Evolutionary conservation across 371 early-diverging fungal species (phyloP).

Genomic region (Entomophthora muscae): DNA sequence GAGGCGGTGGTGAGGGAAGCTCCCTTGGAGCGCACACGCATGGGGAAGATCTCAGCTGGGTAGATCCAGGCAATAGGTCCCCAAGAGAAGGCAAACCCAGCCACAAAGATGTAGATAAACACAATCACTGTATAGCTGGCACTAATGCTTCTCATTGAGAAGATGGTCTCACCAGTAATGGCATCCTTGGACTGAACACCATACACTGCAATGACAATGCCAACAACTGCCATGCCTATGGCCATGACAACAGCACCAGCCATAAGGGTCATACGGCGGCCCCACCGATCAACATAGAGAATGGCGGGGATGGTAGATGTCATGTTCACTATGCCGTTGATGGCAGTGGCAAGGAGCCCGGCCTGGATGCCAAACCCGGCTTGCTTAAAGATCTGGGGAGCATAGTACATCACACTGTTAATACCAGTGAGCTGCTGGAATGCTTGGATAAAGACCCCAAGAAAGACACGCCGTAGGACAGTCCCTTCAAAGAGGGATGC

Average conservation of each 20-base stretch:
- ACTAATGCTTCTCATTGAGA: conserved; percentile 18
- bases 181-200: conserved; percentile 14
- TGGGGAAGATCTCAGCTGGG: too few species aligned
- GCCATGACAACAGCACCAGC: conserved; percentile 33
- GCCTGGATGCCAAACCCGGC: conserved; percentile 32
- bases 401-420: too few species aligned
- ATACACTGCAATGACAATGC: conserved; percentile 23
- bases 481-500: conserved; percentile 41
- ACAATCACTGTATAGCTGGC: conserved; percentile 37
- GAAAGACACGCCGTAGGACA: conserved; percentile 32
- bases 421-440: too few species aligned
- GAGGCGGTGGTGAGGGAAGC: conserved; percentile 71
- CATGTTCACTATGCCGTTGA: conserved; percentile 51
- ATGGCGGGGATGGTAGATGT: conserved; percentile 54
- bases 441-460: conserved; percentile 47
- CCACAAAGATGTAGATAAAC: conserved; percentile 50
- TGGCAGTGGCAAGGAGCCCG: conserved; percentile 40
- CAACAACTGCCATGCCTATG: conserved; percentile 22
- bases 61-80: too few species aligned
- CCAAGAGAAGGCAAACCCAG: conserved; percentile 55
- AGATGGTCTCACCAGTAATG: conserved; percentile 16
- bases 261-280: conserved; percentile 34
- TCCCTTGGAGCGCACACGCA: conserved; percentile 64
- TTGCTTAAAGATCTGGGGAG: conserved; percentile 42
- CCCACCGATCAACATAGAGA: conserved; percentile 51